These are phyloP conservation scores for Arachnopeziza araneosa DNA, from an alignment of 2,329 filamentous ascomycete species.

Conservation along the genomic window DNA sequence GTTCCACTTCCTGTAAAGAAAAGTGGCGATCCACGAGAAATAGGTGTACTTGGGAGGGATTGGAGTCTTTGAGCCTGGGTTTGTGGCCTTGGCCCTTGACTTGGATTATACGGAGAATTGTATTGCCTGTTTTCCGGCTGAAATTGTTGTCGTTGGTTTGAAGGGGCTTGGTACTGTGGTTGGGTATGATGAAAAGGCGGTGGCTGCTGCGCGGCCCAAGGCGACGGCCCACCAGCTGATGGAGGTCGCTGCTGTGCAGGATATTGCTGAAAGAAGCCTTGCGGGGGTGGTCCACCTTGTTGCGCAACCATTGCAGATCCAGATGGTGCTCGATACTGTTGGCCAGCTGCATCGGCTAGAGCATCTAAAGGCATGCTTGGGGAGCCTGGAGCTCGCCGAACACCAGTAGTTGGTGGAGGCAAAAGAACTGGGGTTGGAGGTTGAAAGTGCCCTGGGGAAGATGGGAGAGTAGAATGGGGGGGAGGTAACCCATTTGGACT, in stretches of 20 bases:
- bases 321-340: slow-evolving; percentile 28
- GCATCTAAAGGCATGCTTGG: slow-evolving; percentile 25
- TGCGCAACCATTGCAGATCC: slow-evolving; percentile 22
- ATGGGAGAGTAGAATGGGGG: slow-evolving; percentile 27
- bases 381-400: slow-evolving; percentile 16
- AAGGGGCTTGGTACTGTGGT: slow-evolving; percentile 17
- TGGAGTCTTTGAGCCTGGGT: slow-evolving; percentile 11
- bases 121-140: slow-evolving; percentile 27
- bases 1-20: slow-evolving; percentile 40
- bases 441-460: slow-evolving; percentile 23
- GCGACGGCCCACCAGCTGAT: slow-evolving; percentile 6
- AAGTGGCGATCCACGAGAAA: slow-evolving; percentile 9
- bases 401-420: slow-evolving; percentile 22
- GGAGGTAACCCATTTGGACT: slow-evolving; percentile 23
- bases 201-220: slow-evolving; percentile 17
- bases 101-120: slow-evolving; percentile 30
- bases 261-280: slow-evolving; percentile 15
- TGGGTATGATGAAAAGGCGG: slow-evolving; percentile 14
- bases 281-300: slow-evolving; percentile 17
- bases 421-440: slow-evolving; percentile 17
- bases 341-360: slow-evolving; percentile 28
- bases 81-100: slow-evolving; percentile 18
- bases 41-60: slow-evolving; percentile 21
- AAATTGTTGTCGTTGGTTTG: slow-evolving; percentile 20
- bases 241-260: slow-evolving; percentile 9